These are phyloP conservation scores for bread wheat (Triticum aestivum) DNA, from an alignment of 176 grass and related monocot genomes.

Conservation along the genomic window DNA sequence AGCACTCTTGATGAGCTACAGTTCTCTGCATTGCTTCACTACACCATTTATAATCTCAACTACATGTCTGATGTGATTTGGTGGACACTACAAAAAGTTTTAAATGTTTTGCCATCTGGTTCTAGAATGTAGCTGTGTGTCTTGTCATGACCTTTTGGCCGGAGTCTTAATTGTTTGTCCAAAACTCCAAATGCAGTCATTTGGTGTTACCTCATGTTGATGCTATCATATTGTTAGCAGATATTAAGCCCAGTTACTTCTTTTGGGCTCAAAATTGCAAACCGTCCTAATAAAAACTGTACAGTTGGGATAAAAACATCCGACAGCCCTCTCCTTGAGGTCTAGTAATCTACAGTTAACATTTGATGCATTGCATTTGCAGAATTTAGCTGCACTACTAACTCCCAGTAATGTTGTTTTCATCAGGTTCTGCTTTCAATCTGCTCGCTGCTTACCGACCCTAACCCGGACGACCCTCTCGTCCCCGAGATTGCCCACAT, in stretches of 20 bases:
- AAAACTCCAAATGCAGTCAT: not conserved
- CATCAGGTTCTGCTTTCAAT: conserved; percentile 68
- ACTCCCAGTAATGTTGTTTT: not conserved
- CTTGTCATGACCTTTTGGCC: not conserved
- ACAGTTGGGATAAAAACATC: not conserved
- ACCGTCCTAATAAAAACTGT: too few relatives aligned
- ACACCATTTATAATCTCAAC: not conserved
- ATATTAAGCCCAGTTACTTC: not conserved
- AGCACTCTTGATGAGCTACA: not conserved
- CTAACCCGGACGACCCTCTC: conserved; percentile 72
- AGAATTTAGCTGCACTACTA: not conserved
- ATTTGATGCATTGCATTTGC: not conserved
- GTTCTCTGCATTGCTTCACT: not conserved
- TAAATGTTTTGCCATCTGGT: not conserved
- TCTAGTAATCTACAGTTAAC: not conserved
- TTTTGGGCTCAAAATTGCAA: not conserved
- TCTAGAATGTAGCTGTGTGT: not conserved
- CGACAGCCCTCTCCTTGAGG: not conserved
- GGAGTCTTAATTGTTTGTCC: not conserved
- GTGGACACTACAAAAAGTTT: not conserved
- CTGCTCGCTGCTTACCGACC: conserved; percentile 67
- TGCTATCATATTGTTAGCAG: not conserved
- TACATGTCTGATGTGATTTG: not conserved
- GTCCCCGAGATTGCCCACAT: conserved; percentile 74
- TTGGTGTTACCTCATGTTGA: not conserved